These are phyloP conservation scores for Porcisia hertigi DNA, from an alignment of 208 protist genomes.

Conservation along the genomic window DNA sequence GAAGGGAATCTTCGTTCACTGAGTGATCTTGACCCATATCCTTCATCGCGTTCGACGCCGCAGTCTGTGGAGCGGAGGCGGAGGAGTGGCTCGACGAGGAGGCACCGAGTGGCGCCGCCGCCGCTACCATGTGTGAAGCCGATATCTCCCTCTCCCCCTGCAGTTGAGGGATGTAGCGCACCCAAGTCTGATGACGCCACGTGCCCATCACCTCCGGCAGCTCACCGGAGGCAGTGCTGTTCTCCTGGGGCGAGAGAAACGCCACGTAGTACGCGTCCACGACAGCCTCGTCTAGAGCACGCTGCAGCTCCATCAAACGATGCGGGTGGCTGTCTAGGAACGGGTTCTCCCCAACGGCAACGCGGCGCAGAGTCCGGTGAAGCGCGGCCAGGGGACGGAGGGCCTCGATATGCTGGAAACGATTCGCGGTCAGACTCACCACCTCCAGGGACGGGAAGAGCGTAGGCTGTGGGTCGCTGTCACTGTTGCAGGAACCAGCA, in stretches of 20 bases:
- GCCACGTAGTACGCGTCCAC: constrained; percentile 61
- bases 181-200: constrained; percentile 26
- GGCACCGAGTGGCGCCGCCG: not conserved
- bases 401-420: constrained; percentile 39
- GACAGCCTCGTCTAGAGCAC: constrained; percentile 52
- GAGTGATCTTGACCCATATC: not conserved
- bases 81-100: constrained; percentile 9
- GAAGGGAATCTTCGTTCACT: not conserved
- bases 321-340: constrained; percentile 32
- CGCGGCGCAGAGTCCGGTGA: constrained; percentile 57
- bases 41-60: not conserved
- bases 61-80: not conserved
- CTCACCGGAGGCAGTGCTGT: not conserved
- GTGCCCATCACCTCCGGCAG: constrained; percentile 4
- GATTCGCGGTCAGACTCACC: constrained; percentile 67
- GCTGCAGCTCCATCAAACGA: constrained; percentile 31
- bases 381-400: constrained; percentile 62
- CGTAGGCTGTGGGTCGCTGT: constrained; percentile 34
- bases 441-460: constrained; percentile 78
- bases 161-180: constrained; percentile 21
- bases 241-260: not conserved
- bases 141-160: constrained; percentile 15
- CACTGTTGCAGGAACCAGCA: not conserved
- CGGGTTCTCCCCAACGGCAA: constrained; percentile 71
- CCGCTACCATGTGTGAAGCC: not conserved